A percentile compares a stretch with the other conserved stretches of the same genome.
phyloP scores from a whole-genome alignment of 768 basidiomycete genomes.

The Pleurotus cornucopiae region DNA sequence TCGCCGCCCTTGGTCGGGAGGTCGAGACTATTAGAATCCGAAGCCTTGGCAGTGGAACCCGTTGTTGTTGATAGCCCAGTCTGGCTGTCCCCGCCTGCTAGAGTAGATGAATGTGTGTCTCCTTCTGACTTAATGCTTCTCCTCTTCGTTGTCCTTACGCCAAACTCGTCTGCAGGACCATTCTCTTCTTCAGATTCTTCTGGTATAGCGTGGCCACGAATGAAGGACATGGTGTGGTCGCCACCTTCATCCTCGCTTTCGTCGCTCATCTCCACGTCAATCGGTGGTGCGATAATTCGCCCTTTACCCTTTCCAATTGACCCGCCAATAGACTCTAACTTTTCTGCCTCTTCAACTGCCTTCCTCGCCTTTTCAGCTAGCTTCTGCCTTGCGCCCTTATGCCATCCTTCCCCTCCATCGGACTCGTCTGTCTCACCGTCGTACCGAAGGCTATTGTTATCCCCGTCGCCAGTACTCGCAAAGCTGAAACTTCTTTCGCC shows the following conservation, averaged over 20 bases:
- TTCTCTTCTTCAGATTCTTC: conserved; percentile 48
- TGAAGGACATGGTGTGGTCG: conserved; percentile 31
- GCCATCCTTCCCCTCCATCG: conserved; percentile 48
- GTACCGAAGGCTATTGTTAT: conserved; percentile 12
- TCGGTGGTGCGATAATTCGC: conserved; percentile 47
- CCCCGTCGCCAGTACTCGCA: conserved; percentile 53
- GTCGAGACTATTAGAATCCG: conserved; percentile 16
- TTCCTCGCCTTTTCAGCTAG: conserved; percentile 67
- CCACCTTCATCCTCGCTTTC: conserved; percentile 68
- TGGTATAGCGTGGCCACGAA: background rate
- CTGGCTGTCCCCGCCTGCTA: background rate
- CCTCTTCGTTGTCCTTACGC: conserved; percentile 16
- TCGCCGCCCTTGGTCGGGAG: conserved; percentile 24
- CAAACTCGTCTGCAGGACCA: conserved; percentile 43
- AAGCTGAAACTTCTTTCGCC: conserved; percentile 75
- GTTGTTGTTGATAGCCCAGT: background rate
- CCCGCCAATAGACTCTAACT: conserved; percentile 34
- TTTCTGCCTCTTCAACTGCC: conserved; percentile 55
- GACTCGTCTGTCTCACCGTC: conserved; percentile 44
- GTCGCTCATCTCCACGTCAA: conserved; percentile 73
- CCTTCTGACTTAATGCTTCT: conserved; percentile 18
- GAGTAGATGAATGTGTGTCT: conserved; percentile 8
- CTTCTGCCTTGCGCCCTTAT: conserved; percentile 59
- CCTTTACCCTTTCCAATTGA: conserved; percentile 18
- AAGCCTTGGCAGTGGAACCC: conserved; percentile 9